These are phyloP conservation scores for Annulohypoxylon stygium DNA, from an alignment of 495 filamentous ascomycete genomes.

Conservation along the genomic window DNA sequence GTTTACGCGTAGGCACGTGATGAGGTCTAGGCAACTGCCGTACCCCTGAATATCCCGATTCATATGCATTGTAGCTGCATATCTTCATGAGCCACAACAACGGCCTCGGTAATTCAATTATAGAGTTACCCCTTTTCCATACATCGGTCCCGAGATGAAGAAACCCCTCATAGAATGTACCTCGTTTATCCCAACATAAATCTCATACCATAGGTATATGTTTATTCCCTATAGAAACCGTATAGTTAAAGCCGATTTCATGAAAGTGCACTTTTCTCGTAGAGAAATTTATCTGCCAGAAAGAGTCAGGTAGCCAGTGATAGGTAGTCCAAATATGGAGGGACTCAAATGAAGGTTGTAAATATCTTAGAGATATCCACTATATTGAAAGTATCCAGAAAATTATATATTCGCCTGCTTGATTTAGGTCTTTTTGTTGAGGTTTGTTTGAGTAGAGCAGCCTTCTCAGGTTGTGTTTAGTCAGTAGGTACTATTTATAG, in stretches of 20 bases:
- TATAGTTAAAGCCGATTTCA: background rate
- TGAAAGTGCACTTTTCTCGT: background rate
- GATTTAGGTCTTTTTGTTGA: background rate
- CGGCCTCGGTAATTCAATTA: background rate
- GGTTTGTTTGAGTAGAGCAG: background rate
- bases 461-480: background rate
- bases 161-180: background rate
- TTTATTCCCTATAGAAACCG: background rate
- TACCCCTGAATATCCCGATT: background rate
- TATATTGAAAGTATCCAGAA: too few relatives aligned
- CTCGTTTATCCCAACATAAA: background rate
- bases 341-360: too few relatives aligned
- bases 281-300: background rate
- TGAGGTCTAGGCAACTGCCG: background rate
- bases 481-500: constrained; percentile 12
- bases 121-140: background rate
- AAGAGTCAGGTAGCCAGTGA: too few relatives aligned
- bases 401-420: too few relatives aligned
- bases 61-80: background rate
- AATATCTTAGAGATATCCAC: too few relatives aligned
- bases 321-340: too few relatives aligned
- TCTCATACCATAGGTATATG: background rate
- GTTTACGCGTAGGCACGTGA: background rate
- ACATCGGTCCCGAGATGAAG: background rate
- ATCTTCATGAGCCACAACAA: background rate